phyloP scores from a whole-genome alignment of 192 early-diverging fungal genomes.

The Helicostylum pulchrum region DNA sequence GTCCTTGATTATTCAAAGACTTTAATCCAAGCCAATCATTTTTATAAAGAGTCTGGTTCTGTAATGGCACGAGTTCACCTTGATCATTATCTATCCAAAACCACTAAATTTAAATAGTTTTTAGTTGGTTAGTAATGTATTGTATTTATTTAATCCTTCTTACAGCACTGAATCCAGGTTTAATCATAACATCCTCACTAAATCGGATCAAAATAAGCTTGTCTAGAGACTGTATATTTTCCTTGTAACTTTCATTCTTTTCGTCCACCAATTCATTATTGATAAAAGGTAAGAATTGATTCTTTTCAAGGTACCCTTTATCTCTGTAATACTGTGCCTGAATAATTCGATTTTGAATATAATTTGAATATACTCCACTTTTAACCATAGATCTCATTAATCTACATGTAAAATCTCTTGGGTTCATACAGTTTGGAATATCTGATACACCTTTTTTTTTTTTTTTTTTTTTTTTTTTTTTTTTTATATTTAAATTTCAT shows the following conservation, averaged over 20 bases:
- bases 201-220: conserved; percentile 84
- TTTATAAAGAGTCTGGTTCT: conserved; percentile 57
- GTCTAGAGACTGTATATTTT: conserved; percentile 60
- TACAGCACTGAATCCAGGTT: conserved; percentile 57
- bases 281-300: conserved; percentile 84
- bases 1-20: conserved; percentile 45
- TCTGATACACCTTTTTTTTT: conserved; percentile 58
- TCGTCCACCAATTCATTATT: conserved; percentile 68
- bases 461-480: too few species aligned
- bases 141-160: conserved; percentile 8
- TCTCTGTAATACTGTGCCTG: conserved; percentile 96
- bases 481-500: not conserved
- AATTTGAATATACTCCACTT: conserved; percentile 80
- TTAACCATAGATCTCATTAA: conserved; percentile 76
- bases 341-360: conserved; percentile 77
- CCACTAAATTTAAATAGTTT: conserved; percentile 47
- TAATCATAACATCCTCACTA: conserved; percentile 72
- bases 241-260: conserved; percentile 58
- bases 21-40: conserved; percentile 73
- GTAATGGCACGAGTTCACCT: conserved; percentile 47
- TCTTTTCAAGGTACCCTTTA: conserved; percentile 68
- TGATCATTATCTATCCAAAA: conserved; percentile 65
- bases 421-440: conserved; percentile 71
- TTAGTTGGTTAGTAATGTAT: conserved; percentile 4
- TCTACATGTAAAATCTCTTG: conserved; percentile 56